Percentiles rank a stretch among this genome's conserved stretches.
Evolutionary conservation across 805 yeast species (phyloP).

Genomic region (Candida koratica): DNA sequence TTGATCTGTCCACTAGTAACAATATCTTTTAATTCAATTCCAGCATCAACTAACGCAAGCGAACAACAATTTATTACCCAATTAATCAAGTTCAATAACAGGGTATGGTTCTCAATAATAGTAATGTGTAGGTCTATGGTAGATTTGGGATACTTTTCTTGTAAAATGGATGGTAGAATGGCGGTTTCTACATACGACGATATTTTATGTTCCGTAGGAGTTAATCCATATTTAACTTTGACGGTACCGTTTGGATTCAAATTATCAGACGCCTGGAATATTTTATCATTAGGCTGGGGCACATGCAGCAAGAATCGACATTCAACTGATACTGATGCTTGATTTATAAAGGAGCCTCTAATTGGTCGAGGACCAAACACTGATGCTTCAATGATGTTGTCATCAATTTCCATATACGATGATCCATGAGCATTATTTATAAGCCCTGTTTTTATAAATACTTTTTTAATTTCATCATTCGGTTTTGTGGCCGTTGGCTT

Average conservation of each 20-base stretch:
- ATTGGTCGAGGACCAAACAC: slow-evolving; percentile 90
- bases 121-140: slow-evolving; percentile 76
- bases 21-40: slow-evolving; percentile 73
- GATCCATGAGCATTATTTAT: slow-evolving; percentile 78
- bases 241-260: slow-evolving; percentile 7
- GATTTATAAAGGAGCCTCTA: slow-evolving; percentile 64
- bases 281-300: slow-evolving; percentile 34
- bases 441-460: slow-evolving; percentile 61
- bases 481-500: background rate
- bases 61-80: slow-evolving; percentile 62
- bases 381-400: slow-evolving; percentile 59
- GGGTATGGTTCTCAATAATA: slow-evolving; percentile 37
- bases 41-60: slow-evolving; percentile 79
- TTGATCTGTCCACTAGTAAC: slow-evolving; percentile 61
- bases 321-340: slow-evolving; percentile 63
- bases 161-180: slow-evolving; percentile 48
- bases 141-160: slow-evolving; percentile 83
- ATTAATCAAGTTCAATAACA: slow-evolving; percentile 38
- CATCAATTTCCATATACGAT: slow-evolving; percentile 66
- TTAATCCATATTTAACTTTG: slow-evolving; percentile 26
- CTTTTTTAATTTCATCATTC: slow-evolving; percentile 28
- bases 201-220: slow-evolving; percentile 43
- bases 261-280: slow-evolving; percentile 20
- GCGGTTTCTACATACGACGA: slow-evolving; percentile 51
- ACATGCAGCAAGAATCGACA: slow-evolving; percentile 51